phyloP scores from a whole-genome alignment of 164 flowering plant genomes.

The Piper longum region DNA sequence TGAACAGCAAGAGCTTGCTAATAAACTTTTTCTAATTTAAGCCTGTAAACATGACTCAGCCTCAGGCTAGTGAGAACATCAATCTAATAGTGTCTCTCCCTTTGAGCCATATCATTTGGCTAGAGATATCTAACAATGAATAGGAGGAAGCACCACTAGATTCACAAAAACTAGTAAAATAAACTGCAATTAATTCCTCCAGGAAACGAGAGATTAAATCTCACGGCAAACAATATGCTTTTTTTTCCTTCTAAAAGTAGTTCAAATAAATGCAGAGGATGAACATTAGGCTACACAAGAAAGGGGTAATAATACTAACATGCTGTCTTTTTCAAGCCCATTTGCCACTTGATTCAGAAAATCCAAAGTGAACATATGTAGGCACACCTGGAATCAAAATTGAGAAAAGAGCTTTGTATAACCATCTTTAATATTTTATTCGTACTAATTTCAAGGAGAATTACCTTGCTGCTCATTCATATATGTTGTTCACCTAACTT shows the following conservation, averaged over 20 bases:
- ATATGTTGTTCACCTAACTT: neutral
- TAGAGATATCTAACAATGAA: too few species aligned
- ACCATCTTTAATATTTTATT: too few species aligned
- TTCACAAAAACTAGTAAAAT: too few species aligned
- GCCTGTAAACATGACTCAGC: neutral
- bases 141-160: too few species aligned
- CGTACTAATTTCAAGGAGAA: too few species aligned
- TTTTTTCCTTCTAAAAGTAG: neutral
- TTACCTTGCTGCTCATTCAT: neutral
- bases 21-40: neutral
- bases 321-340: constrained; percentile 91
- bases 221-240: too few species aligned
- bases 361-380: constrained; percentile 95
- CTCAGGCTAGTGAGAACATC: too few species aligned
- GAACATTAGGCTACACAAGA: neutral
- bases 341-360: constrained; percentile 88
- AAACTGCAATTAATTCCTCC: too few species aligned
- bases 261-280: neutral
- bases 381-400: constrained; percentile 61
- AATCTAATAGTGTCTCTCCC: too few species aligned
- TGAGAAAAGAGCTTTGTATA: too few species aligned
- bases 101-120: too few species aligned
- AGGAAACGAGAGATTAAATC: too few species aligned
- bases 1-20: neutral
- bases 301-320: constrained; percentile 32